Evolutionary conservation across 768 basidiomycete species (phyloP), one percentile per base, ranked within the genome.

Genomic region (Mycena pura): DNA sequence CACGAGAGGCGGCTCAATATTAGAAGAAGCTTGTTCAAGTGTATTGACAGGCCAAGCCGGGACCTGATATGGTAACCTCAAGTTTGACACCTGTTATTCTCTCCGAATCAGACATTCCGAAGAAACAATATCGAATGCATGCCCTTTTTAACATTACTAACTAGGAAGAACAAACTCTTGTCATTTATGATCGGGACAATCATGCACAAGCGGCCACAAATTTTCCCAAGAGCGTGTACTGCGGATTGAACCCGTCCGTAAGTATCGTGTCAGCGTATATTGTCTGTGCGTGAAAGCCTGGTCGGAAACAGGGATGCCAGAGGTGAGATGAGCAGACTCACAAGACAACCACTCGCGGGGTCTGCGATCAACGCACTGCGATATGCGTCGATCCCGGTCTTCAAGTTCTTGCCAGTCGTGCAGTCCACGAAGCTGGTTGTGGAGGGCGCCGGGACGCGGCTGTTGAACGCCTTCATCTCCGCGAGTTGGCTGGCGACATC

Each of bases 391-490:
- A 57, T 57, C 4, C 56, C 56, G 6, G 46, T 24, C 47, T 57
- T 57, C 21, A 57, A 21, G 6, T 7, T 41, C n/a, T 57, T 57
- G 1, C 13, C 56, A 2, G 27, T 41, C 17, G 29, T 22, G 39
- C 56, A 57, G n/a, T 57, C 56, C 19, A 22, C 8, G 5, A 7
- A 1, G 17, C 31, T 57, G 15, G 47, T 49, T 0, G 39, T 27
- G n/a, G 47, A 48, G 2, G 47, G 56, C 21, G 56, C n/a, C 6
- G 56, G 56, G 22, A 57, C 56, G 3, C 56, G 25, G 47, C 49
- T 57, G 15, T 57, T 57, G 29, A 57, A 57, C n/a, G 56, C 15
- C 6, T 40, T 17, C 56, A 57, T 57, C 27, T 57, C 38, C 9
- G 56, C 9, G 28, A 57, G 19, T 8, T 57, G 46, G 2, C 39